phyloP scores from a whole-genome alignment of 257 asterid genomes.

The Linaria vulgaris region DNA sequence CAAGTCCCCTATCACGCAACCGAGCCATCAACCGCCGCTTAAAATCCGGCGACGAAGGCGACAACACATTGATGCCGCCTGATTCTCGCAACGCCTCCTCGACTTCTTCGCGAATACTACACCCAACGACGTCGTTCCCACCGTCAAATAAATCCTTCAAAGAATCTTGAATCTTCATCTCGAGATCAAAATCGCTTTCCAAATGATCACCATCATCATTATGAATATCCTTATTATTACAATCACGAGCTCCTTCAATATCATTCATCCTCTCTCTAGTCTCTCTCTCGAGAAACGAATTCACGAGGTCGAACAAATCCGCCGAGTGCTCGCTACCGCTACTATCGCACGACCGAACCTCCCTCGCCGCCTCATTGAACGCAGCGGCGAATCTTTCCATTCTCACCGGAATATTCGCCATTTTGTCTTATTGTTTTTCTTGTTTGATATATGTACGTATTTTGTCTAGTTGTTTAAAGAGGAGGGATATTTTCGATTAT shows the following conservation, averaged over 20 bases:
- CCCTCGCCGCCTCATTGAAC: slow-evolving; percentile 57
- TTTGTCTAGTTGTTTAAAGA: too few relatives aligned
- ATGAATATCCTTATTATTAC: slow-evolving; percentile 8
- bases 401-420: slow-evolving; percentile 49
- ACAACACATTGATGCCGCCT: not conserved
- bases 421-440: slow-evolving; percentile 3
- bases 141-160: slow-evolving; percentile 33
- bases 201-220: slow-evolving; percentile 14
- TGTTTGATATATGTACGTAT: too few relatives aligned
- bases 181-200: slow-evolving; percentile 3
- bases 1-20: slow-evolving; percentile 44
- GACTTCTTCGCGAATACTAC: slow-evolving; percentile 29
- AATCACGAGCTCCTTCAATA: slow-evolving; percentile 9
- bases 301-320: slow-evolving; percentile 60
- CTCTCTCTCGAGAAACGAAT: slow-evolving; percentile 63
- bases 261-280: slow-evolving; percentile 15
- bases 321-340: slow-evolving; percentile 87
- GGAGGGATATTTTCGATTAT: too few relatives aligned
- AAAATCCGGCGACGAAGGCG: slow-evolving; percentile 30
- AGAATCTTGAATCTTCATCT: slow-evolving; percentile 29
- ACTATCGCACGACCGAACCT: slow-evolving; percentile 37
- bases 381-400: slow-evolving; percentile 60
- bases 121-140: slow-evolving; percentile 20
- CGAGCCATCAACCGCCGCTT: slow-evolving; percentile 51
- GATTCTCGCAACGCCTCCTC: slow-evolving; percentile 28